Evolutionary conservation across 2,329 filamentous ascomycete species (phyloP).

Genomic region (Biscogniauxia mediterranea): DNA sequence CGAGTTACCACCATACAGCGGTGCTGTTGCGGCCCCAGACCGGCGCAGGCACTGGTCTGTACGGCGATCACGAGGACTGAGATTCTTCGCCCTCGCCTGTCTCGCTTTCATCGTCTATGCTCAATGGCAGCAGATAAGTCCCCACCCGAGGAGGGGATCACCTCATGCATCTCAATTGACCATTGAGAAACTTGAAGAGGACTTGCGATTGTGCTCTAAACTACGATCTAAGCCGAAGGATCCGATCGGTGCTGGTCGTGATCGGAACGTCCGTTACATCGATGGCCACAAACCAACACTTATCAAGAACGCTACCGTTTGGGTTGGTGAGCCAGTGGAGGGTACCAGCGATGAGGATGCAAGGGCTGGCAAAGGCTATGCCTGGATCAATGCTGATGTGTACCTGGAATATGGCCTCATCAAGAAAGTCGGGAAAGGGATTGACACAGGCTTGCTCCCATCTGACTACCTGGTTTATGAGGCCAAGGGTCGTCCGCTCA

Average conservation of each 20-base stretch:
- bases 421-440: constrained; percentile 43
- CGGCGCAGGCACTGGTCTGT: constrained; percentile 31
- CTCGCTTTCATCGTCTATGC: constrained; percentile 51
- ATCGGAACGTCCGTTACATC: constrained; percentile 60
- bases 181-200: constrained; percentile 48
- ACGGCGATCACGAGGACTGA: constrained; percentile 44
- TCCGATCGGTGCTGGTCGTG: constrained; percentile 53
- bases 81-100: constrained; percentile 44
- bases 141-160: constrained; percentile 7
- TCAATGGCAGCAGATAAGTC: constrained; percentile 44
- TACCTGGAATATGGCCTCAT: constrained; percentile 62
- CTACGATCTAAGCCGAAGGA: constrained; percentile 55
- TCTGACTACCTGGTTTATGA: constrained; percentile 52
- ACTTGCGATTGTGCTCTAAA: constrained; percentile 55
- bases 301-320: constrained; percentile 65
- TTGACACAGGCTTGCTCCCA: constrained; percentile 38
- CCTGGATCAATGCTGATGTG: constrained; percentile 61
- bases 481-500: constrained; percentile 60
- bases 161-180: constrained; percentile 41
- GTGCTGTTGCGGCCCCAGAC: constrained; percentile 28
- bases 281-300: constrained; percentile 58
- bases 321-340: constrained; percentile 59
- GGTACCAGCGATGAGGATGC: constrained; percentile 55
- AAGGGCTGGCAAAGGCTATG: constrained; percentile 56
- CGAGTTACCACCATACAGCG: constrained; percentile 45